Evolutionary conservation across 2,329 filamentous ascomycete genomes (phyloP).

Genomic region (Sarocladiaceae sp.): DNA sequence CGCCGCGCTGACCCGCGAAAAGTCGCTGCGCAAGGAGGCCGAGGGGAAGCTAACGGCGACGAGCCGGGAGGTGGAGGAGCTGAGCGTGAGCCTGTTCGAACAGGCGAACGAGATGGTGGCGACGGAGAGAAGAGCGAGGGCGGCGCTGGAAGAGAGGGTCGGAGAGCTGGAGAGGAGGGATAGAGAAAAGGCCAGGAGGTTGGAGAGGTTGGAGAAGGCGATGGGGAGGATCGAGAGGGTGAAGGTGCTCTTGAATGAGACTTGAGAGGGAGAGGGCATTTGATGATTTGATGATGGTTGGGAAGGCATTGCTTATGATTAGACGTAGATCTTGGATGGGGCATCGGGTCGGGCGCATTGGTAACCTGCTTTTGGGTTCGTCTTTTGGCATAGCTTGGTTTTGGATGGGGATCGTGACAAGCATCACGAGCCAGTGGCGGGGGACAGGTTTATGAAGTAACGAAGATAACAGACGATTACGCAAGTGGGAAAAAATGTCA

Average conservation of each 20-base stretch:
- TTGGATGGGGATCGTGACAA: too few species aligned
- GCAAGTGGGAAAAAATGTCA: too few species aligned
- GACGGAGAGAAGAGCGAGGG: slow-evolving; percentile 62
- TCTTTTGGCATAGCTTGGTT: too few species aligned
- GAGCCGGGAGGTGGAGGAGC: slow-evolving; percentile 69
- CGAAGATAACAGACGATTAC: too few species aligned
- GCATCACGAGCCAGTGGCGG: too few species aligned
- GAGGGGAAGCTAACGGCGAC: slow-evolving; percentile 62
- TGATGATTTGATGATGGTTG: slow-evolving; percentile 2
- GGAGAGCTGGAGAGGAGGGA: slow-evolving; percentile 64
- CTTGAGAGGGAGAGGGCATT: neutral
- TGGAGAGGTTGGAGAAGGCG: slow-evolving; percentile 67
- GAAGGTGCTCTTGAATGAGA: slow-evolving; percentile 48
- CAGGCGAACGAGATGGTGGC: slow-evolving; percentile 88
- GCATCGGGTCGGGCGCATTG: neutral
- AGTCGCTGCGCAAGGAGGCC: slow-evolving; percentile 58
- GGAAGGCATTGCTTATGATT: neutral
- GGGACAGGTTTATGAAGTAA: neutral
- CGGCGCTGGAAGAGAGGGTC: slow-evolving; percentile 65
- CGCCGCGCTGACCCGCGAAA: slow-evolving; percentile 59
- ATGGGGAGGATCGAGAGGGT: slow-evolving; percentile 66
- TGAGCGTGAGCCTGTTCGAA: slow-evolving; percentile 69
- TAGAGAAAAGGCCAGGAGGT: slow-evolving; percentile 57
- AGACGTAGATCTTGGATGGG: too few species aligned
- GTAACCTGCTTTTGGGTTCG: too few species aligned